These are phyloP conservation scores for Lanmaoa pseudosensibilis DNA, from an alignment of 768 basidiomycete species.

Conservation along the genomic window DNA sequence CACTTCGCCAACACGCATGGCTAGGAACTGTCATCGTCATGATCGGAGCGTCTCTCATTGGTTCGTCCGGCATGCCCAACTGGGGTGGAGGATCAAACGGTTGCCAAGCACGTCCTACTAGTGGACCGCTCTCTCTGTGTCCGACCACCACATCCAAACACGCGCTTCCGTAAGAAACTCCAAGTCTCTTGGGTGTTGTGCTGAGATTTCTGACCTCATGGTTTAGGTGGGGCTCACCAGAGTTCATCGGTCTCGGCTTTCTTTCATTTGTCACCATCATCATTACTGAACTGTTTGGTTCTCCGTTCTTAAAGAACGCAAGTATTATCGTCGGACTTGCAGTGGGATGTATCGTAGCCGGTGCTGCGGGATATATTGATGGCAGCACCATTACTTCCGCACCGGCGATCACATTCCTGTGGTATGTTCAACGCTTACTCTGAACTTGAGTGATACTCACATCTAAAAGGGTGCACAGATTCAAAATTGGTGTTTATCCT, in stretches of 20 bases:
- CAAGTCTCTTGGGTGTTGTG: neutral
- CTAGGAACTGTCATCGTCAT: slow-evolving; percentile 74
- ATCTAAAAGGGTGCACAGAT: slow-evolving; percentile 60
- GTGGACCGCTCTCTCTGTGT: slow-evolving; percentile 69
- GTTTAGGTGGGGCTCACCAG: slow-evolving; percentile 71
- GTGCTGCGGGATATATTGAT: slow-evolving; percentile 77
- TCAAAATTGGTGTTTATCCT: slow-evolving; percentile 74
- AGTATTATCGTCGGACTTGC: slow-evolving; percentile 73
- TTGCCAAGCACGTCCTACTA: slow-evolving; percentile 59
- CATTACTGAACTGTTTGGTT: slow-evolving; percentile 78
- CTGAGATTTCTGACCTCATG: neutral
- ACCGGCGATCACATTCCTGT: slow-evolving; percentile 80
- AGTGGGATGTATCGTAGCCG: slow-evolving; percentile 80
- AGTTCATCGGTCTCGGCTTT: slow-evolving; percentile 88
- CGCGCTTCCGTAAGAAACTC: slow-evolving; percentile 54
- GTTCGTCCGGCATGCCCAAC: slow-evolving; percentile 69
- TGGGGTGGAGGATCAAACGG: slow-evolving; percentile 85
- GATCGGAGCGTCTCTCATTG: slow-evolving; percentile 78
- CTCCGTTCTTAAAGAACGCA: slow-evolving; percentile 81
- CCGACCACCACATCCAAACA: slow-evolving; percentile 69
- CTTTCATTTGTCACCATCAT: slow-evolving; percentile 76
- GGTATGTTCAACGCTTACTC: slow-evolving; percentile 36
- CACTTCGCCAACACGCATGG: neutral
- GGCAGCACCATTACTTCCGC: slow-evolving; percentile 60
- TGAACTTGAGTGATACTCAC: neutral